Evolutionary conservation across 345 rosid species (phyloP), one percentile per base, ranked within the genome.

Genomic region (Eucalyptus virginea): DNA sequence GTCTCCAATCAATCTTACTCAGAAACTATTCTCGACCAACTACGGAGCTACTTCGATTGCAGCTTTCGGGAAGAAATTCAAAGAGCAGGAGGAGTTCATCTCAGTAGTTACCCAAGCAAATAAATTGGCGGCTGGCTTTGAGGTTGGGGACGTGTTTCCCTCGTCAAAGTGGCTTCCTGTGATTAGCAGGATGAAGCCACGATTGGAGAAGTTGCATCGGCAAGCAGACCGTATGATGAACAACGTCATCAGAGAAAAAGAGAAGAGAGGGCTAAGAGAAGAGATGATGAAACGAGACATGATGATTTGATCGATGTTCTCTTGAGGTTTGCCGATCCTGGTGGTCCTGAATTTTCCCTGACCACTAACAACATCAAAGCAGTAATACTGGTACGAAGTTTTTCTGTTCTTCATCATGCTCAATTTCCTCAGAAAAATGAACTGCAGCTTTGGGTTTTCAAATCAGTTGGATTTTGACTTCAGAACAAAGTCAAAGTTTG

Each of bases 351-450:
- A 13, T 54, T 89, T 54, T 49, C 91, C 47, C 58, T 92, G n/a
- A 86, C 90, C 28, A 60, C 51, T 30, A n/a, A 83, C 86, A 92
- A 90, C 90, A 85, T 92, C 88, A 91, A 92, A 87, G 90, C 93
- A 49, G 83, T 92, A 23, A 87, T 89, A 60, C 30, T 89, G 90
- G 94, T 90, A 42, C 67, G 56, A 40, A 37, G 6, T 32, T 50
- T 45, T 51, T 77, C 23, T 80, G 30, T 26, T 13, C 54, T 88
- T 45, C 30, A 88, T 34, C 52, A 24, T 62, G 37, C 51, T 37
- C 11, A 49, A 30, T 40, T 32, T 51, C 48, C 3, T 7, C 9
- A n/a, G 72, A 77, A n/a, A 30, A 47, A 18, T 50, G 56, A 42
- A 51, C 81, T 5, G 77, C 77, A 67, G 37, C 40, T 67, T 67